A percentile compares a stretch with the other conserved stretches of the same genome.
Conservation (phyloP, 345 rosid genomes). For the Eucalyptus dawsonii region DNA sequence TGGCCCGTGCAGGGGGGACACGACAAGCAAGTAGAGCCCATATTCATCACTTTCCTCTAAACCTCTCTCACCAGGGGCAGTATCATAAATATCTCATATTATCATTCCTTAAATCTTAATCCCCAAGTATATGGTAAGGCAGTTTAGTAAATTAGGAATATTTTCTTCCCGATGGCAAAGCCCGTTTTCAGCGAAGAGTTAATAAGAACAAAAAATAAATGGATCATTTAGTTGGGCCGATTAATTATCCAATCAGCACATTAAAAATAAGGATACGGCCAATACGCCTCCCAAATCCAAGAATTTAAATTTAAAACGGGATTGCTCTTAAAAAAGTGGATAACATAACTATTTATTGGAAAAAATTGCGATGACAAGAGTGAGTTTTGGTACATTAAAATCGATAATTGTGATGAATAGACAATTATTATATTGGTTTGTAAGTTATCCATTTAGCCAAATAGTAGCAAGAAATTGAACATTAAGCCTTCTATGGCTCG, state of each 20-base stretch:
- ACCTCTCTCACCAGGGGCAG: background rate
- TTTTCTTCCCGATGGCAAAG: background rate
- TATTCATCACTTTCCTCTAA: background rate
- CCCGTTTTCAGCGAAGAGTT: background rate
- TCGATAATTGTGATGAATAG: rapidly evolving
- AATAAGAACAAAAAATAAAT: background rate
- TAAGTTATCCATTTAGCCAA: background rate
- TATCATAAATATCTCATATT: background rate
- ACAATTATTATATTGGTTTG: background rate
- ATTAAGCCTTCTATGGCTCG: background rate
- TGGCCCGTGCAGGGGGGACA: background rate
- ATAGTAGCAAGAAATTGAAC: background rate
- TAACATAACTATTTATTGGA: background rate
- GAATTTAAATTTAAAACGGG: background rate
- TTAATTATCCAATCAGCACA: background rate
- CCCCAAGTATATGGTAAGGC: background rate
- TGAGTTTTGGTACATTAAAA: background rate
- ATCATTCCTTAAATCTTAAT: background rate
- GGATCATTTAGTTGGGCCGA: background rate
- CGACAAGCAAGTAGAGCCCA: background rate
- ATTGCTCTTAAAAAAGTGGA: background rate
- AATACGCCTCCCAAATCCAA: background rate
- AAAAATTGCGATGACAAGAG: background rate
- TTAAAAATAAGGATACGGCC: background rate
- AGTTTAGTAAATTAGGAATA: background rate